Evolutionary conservation across 164 flowering plant genomes (phyloP).

Genomic region (Nymphaea thermarum): DNA sequence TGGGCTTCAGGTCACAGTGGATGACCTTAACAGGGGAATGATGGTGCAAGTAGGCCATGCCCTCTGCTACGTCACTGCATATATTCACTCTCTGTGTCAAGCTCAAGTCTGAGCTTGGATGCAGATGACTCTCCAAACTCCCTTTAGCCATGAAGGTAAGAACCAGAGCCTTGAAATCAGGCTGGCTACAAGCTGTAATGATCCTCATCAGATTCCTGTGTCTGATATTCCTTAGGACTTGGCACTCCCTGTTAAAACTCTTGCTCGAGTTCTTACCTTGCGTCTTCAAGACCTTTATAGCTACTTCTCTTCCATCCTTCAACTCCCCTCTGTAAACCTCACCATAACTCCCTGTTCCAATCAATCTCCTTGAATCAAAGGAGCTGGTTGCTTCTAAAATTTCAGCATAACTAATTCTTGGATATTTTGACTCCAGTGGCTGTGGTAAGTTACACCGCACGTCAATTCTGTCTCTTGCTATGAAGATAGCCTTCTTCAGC

Average conservation of each 20-base stretch:
- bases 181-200: slow-evolving; percentile 20
- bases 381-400: slow-evolving; percentile 18
- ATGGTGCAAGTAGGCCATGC: slow-evolving; percentile 26
- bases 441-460: neutral
- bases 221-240: slow-evolving; percentile 21
- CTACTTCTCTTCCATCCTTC: slow-evolving; percentile 13
- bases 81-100: slow-evolving; percentile 14
- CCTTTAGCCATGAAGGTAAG: slow-evolving; percentile 28
- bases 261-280: slow-evolving; percentile 16
- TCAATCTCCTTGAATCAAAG: slow-evolving; percentile 13
- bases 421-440: slow-evolving; percentile 9
- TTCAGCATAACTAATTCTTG: slow-evolving; percentile 19
- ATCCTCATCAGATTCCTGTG: slow-evolving; percentile 24
- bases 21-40: slow-evolving; percentile 25
- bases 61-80: slow-evolving; percentile 21
- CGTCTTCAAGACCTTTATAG: slow-evolving; percentile 18
- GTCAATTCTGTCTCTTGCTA: slow-evolving; percentile 2
- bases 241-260: slow-evolving; percentile 20
- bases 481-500: slow-evolving; percentile 2
- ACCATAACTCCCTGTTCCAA: slow-evolving; percentile 22
- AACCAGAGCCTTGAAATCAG: slow-evolving; percentile 23
- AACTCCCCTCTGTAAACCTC: slow-evolving; percentile 17
- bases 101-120: slow-evolving; percentile 8
- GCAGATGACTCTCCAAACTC: slow-evolving; percentile 20
- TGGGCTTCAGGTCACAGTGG: slow-evolving; percentile 26